Conservation (phyloP, 495 filamentous ascomycete genomes). For the Penicillium bialowiezense region DNA sequence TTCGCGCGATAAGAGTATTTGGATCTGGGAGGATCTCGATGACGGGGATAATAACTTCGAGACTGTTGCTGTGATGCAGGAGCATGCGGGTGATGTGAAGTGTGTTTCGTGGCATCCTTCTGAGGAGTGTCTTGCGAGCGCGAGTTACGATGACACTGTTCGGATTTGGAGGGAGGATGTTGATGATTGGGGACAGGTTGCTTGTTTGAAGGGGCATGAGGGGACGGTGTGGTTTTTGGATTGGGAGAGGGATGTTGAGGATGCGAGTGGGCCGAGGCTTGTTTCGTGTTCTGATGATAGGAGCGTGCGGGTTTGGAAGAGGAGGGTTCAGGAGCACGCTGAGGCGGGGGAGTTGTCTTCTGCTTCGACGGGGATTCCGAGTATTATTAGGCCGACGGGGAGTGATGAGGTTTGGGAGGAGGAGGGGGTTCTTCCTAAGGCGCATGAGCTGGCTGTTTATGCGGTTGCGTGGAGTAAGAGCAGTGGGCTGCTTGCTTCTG, state of each 20-base stretch:
- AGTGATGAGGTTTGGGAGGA: constrained; percentile 78
- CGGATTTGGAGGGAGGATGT: constrained; percentile 85
- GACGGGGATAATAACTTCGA: constrained; percentile 90
- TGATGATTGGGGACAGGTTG: constrained; percentile 91
- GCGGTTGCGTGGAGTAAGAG: constrained; percentile 72
- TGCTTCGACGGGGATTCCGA: constrained; percentile 56
- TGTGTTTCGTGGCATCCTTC: constrained; percentile 86
- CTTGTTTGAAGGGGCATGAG: constrained; percentile 70
- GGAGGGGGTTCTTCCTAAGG: constrained; percentile 65
- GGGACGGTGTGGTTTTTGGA: constrained; percentile 85
- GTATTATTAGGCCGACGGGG: constrained; percentile 71
- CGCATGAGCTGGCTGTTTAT: constrained; percentile 80
- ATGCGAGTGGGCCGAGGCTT: constrained; percentile 59
- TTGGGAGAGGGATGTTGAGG: constrained; percentile 58
- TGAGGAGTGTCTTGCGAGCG: constrained; percentile 77
- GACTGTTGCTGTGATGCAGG: constrained; percentile 89
- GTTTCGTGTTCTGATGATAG: constrained; percentile 76
- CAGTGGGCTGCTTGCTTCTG: constrained; percentile 73
- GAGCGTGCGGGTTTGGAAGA: constrained; percentile 73
- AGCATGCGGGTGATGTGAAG: constrained; percentile 94
- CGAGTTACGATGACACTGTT: constrained; percentile 89
- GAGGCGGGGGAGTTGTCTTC: constrained; percentile 24
- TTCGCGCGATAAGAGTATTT: constrained; percentile 89
- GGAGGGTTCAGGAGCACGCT: constrained; percentile 46
- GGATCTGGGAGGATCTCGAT: constrained; percentile 94